phyloP scores from a whole-genome alignment of 345 rosid genomes.

The Bruguiera parviflora region DNA sequence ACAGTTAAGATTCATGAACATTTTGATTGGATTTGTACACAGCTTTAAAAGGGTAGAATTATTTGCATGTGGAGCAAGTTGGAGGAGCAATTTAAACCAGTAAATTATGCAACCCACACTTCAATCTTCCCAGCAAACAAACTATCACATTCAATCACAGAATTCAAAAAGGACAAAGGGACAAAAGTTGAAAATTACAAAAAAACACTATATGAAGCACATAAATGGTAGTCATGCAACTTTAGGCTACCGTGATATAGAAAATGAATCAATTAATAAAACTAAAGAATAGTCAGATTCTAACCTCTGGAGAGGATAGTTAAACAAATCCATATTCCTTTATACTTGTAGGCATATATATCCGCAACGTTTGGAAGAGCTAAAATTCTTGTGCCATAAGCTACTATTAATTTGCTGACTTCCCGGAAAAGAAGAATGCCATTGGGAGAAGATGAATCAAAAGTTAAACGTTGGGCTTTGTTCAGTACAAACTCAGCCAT shows the following conservation, averaged over 20 bases:
- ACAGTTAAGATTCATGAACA: no score
- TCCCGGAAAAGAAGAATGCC: slow-evolving; percentile 99
- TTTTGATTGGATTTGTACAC: no score
- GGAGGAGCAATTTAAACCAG: no score
- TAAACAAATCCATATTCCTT: slow-evolving; percentile 96
- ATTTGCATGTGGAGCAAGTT: no score
- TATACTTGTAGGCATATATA: slow-evolving; percentile 91
- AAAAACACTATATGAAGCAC: not conserved
- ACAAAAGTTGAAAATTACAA: not conserved
- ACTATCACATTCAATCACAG: no score
- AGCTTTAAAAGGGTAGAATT: no score
- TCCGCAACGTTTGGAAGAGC: slow-evolving; percentile 92
- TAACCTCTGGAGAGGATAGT: slow-evolving; percentile 89
- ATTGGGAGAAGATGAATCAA: slow-evolving; percentile 96
- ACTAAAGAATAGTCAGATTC: slow-evolving; percentile 19
- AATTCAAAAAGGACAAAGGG: not conserved
- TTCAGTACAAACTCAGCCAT: slow-evolving; percentile 97
- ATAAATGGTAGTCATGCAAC: slow-evolving; percentile 5
- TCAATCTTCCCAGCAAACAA: no score
- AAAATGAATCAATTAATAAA: not conserved
- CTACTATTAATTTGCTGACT: slow-evolving; percentile 94
- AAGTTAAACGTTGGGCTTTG: slow-evolving; percentile 91
- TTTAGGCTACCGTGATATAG: not conserved
- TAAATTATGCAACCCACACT: no score
- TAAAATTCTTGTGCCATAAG: slow-evolving; percentile 91